Evolutionary conservation across 2,329 filamentous ascomycete species (phyloP), one percentile per base, ranked within the genome.

Genomic region (Penicillium sp.): DNA sequence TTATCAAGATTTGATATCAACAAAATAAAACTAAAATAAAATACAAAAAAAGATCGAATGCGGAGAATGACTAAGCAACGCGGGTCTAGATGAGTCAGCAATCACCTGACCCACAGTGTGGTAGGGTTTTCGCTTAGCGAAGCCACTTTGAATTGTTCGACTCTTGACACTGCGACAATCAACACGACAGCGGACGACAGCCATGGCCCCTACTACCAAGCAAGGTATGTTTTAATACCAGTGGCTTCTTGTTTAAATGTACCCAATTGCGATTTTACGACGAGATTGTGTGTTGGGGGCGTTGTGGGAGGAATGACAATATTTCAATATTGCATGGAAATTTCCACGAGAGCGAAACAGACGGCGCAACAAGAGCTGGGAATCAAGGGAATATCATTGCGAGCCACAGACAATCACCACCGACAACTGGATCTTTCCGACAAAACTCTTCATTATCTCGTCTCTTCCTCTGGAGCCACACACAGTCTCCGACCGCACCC

Each of bases 181-280:
- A 76, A 66, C 69, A 74, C 71, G 69, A 73, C 70, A 72, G 70
- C 75, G 68, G 72, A 75, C 73, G 74, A 76, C 73, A 77, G 75
- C 74, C 70, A 79, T 79, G 77, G 77, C 76, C 68, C 77, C 77
- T 68, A 76, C 76, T 67, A 78, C 69, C 69, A 79, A 79, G 75
- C 76, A 78, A 77, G 75, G 78, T 80, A 72, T 64, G 72, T 63
- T 57, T 56, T 52, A 55, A 41, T 58, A 52, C 57, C 70, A 63
- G 56, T 75, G 77, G 82, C 85, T 85, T 57, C 5, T 33, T 51
- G 52, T 41, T 51, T 57, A 48, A 41, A 33, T n/a, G 43, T 43
- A 21, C 39, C 43, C 57, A 55, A 65, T 61, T 64, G 56, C 65
- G 61, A 66, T 61, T 52, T 37, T 56, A 43, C 50, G 50, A 57